phyloP scores from a whole-genome alignment of 768 basidiomycete genomes.

The Amanita brunnescens region DNA sequence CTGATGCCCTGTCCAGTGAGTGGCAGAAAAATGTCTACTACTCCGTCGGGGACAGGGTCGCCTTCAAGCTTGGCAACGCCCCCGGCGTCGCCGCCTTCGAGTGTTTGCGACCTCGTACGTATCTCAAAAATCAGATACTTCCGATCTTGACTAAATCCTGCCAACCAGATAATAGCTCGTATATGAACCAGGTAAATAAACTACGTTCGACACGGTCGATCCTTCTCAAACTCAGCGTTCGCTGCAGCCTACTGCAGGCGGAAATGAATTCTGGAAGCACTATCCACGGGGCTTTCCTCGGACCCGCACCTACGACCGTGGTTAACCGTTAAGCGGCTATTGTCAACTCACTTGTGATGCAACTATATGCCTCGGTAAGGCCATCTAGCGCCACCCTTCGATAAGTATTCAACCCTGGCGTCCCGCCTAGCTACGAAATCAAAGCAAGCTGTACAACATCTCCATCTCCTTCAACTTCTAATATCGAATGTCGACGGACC shows the following conservation, averaged over 20 bases:
- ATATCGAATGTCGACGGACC: background rate
- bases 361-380: background rate
- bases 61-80: slow-evolving; percentile 22
- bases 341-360: background rate
- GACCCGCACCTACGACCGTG: background rate
- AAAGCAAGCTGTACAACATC: background rate
- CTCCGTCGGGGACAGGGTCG: slow-evolving; percentile 21
- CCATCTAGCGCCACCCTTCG: background rate
- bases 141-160: background rate
- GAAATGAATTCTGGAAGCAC: slow-evolving; percentile 22
- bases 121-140: background rate
- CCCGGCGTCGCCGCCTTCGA: slow-evolving; percentile 26
- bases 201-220: background rate
- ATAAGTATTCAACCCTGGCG: background rate
- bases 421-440: background rate
- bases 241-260: slow-evolving; percentile 18
- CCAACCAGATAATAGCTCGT: slow-evolving; percentile 17
- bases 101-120: slow-evolving; percentile 21
- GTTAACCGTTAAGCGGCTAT: background rate
- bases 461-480: background rate
- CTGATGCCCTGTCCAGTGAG: slow-evolving; percentile 24
- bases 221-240: background rate
- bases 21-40: slow-evolving; percentile 20
- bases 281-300: slow-evolving; percentile 24
- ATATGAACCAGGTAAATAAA: slow-evolving; percentile 17